These are phyloP conservation scores for Colletotrichum agaves DNA, from an alignment of 2,329 filamentous ascomycete species.

Conservation along the genomic window DNA sequence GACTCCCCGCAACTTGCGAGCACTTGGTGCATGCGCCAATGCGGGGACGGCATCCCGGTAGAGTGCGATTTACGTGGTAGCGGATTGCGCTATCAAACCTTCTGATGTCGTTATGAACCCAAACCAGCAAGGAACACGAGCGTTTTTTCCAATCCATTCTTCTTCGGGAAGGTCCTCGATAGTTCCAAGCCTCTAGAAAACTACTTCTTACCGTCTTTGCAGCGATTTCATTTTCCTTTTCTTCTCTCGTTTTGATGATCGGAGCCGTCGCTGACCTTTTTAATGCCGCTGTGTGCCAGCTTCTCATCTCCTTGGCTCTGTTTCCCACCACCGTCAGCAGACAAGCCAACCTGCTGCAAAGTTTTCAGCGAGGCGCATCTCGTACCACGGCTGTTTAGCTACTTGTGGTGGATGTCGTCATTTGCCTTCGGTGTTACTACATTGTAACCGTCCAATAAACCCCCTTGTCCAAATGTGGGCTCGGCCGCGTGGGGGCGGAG, in stretches of 20 bases:
- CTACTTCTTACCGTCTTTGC: not conserved
- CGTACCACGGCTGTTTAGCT: not conserved
- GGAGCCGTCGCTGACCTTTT: too few relatives aligned
- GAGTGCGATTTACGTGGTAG: not conserved
- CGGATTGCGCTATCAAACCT: constrained; percentile 29
- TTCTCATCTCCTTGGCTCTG: not conserved
- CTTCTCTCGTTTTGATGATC: not conserved
- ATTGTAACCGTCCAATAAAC: constrained; percentile 8
- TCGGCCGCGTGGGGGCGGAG: constrained; percentile 17
- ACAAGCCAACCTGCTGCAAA: not conserved
- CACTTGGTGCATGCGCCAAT: not conserved
- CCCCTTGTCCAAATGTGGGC: constrained; percentile 7
- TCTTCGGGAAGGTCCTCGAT: not conserved
- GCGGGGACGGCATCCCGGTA: not conserved
- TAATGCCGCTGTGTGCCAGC: too few relatives aligned
- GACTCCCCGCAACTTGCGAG: not conserved
- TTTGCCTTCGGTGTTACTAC: constrained; percentile 32
- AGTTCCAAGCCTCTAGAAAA: not conserved
- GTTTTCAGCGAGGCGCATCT: not conserved
- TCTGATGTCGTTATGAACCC: constrained; percentile 33
- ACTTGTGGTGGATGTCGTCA: constrained; percentile 26
- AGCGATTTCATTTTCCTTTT: too few relatives aligned
- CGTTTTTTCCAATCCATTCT: not conserved
- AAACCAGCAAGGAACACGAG: constrained; percentile 5
- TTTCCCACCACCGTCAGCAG: too few relatives aligned